Conservation (phyloP, 2,329 filamentous ascomycete genomes). For the Neofusicoccum laricinum region DNA sequence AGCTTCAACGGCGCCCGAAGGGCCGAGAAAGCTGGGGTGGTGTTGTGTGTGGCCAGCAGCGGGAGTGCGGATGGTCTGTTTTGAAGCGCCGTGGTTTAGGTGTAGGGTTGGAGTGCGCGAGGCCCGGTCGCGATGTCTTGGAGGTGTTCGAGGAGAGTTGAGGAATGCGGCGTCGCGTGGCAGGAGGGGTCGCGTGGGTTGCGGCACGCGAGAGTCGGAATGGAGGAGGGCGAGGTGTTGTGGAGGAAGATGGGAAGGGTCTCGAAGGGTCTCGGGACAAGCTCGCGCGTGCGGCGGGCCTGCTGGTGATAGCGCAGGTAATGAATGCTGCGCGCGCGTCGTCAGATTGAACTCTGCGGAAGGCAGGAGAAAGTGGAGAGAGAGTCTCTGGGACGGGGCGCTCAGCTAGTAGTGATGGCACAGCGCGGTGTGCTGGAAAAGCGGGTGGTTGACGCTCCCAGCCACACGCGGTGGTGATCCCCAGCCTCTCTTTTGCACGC, state of each 20-base stretch:
- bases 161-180: neutral
- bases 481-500: neutral
- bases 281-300: neutral
- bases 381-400: neutral
- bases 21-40: slow-evolving; percentile 31
- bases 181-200: neutral
- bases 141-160: neutral
- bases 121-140: neutral
- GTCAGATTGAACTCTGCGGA: neutral
- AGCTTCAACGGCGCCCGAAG: slow-evolving; percentile 40
- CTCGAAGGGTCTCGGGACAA: neutral
- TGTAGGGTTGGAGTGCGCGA: neutral
- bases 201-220: neutral
- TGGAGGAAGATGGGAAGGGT: neutral
- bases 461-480: slow-evolving; percentile 1
- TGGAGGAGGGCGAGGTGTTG: neutral
- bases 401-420: slow-evolving; percentile 9
- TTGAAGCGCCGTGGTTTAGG: neutral
- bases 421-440: slow-evolving; percentile 11
- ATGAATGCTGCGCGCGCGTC: neutral
- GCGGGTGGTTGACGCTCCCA: slow-evolving; percentile 12
- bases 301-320: neutral
- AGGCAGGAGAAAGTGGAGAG: slow-evolving; percentile 14
- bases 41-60: neutral
- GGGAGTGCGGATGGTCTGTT: too few species aligned